Evolutionary conservation across 345 rosid species (phyloP), one percentile per base, ranked within the genome.

Genomic region (Salix dunnii): DNA sequence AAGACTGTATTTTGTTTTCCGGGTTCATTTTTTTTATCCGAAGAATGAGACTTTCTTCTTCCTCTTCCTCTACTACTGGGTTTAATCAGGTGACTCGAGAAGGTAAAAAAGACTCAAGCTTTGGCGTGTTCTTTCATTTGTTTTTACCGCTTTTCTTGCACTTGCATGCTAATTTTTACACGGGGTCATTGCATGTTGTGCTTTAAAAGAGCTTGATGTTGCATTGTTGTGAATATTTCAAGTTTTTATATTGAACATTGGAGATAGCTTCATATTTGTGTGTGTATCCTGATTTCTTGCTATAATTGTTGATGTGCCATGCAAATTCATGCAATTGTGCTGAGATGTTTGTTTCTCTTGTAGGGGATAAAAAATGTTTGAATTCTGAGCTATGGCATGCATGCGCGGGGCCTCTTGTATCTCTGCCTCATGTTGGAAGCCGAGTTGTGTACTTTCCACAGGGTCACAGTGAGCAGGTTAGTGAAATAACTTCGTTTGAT

Each of bases 371-470:
- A n/a, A 58, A 58, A 58, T 58, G 63, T 58, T 58, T 58, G 63
- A 58, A 58, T 58, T 58, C 63, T 23, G 63, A 58, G 28, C 28
- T 58, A 4, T 58, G 63, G 63, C 63, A 58, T 23, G 63, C 63
- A 58, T 58, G 63, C 63, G 63, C 63, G 63, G 63, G 63, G 63
- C 63, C 63, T 58, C 63, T 58, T 58, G 63, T 58, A 13, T 58
- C 63, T 10, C 63, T 58, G 63, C 63, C 63, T 58, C 63, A 23
- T 23, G 63, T 58, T 58, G 63, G 63, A 58, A 58, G 63, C 28
- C 63, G 63, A 58, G 63, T n/a, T 58, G 63, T 58, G 63, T 58
- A 58, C 63, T 58, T 58, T 58, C 63, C 63, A 58, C 63, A 58
- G 63, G 63, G 63, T 23, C 63, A 58, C 25, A 58, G 63, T 58